Conservation (phyloP, 345 rosid species). For the Dipteronia dyeriana region DNA sequence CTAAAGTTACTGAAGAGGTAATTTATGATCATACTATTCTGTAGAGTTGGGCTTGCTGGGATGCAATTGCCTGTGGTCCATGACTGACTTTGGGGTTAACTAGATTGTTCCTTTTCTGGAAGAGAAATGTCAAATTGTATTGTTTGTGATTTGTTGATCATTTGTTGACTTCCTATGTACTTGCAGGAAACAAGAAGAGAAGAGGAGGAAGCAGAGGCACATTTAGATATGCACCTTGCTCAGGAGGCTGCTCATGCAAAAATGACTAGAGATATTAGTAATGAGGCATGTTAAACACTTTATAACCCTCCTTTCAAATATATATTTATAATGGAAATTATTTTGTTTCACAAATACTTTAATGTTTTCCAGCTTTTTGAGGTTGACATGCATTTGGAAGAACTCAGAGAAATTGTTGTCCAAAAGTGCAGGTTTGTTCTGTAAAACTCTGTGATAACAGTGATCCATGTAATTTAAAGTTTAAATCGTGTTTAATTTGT, state of each 20-base stretch:
- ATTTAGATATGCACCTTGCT: constrained; percentile 63
- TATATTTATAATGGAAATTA: background rate
- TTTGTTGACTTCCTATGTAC: constrained; percentile 15
- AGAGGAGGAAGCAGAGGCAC: constrained; percentile 64
- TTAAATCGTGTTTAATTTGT: background rate
- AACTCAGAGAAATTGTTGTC: constrained; percentile 64
- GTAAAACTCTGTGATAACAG: background rate
- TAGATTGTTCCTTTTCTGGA: background rate
- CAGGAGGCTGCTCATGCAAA: constrained; percentile 76
- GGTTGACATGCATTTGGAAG: constrained; percentile 63
- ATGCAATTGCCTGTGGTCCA: constrained; percentile 13
- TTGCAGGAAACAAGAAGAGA: constrained; percentile 67
- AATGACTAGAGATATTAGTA: constrained; percentile 65
- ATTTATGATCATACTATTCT: constrained; percentile 7
- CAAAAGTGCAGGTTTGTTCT: constrained; percentile 69
- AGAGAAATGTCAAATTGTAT: background rate
- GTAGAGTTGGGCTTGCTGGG: background rate
- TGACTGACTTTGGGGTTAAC: constrained; percentile 9
- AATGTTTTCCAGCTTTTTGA: constrained; percentile 55
- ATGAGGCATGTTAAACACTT: constrained; percentile 43
- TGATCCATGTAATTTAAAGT: constrained; percentile 3
- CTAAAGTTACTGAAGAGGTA: constrained; percentile 87
- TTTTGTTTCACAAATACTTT: background rate
- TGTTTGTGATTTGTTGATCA: constrained; percentile 16
- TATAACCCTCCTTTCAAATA: background rate